Evolutionary conservation across 305 asterid genomes (phyloP).

Genomic region (Solanum hybrid): DNA sequence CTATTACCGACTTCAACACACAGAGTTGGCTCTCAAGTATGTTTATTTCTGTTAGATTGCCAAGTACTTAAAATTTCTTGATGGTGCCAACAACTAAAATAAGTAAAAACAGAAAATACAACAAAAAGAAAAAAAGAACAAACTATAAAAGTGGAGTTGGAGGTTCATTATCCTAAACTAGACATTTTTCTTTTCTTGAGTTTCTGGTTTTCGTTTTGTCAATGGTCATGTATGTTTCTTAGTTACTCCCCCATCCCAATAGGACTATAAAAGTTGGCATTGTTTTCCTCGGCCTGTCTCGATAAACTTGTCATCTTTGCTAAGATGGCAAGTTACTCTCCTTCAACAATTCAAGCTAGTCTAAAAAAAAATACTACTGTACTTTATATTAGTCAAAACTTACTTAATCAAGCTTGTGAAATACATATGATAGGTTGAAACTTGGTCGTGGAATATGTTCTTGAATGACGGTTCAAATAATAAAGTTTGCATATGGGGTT

Average conservation of each 20-base stretch:
- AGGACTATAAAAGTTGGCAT: background rate
- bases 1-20: conserved; percentile 96
- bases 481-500: background rate
- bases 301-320: background rate
- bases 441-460: background rate
- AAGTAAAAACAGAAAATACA: background rate
- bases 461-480: background rate
- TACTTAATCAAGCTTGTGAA: background rate
- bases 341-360: conserved; percentile 14
- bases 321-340: background rate
- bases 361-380: background rate
- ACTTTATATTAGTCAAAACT: background rate
- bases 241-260: background rate
- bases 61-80: conserved; percentile 4
- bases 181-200: background rate
- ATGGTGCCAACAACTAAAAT: background rate
- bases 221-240: background rate
- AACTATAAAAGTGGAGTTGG: background rate
- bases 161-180: background rate
- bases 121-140: background rate
- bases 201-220: background rate
- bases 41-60: conserved; percentile 14
- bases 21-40: conserved; percentile 97
- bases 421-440: background rate
- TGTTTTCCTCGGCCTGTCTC: background rate